phyloP scores from a whole-genome alignment of 345 rosid species.

The Psidium friedrichsthalianum region DNA sequence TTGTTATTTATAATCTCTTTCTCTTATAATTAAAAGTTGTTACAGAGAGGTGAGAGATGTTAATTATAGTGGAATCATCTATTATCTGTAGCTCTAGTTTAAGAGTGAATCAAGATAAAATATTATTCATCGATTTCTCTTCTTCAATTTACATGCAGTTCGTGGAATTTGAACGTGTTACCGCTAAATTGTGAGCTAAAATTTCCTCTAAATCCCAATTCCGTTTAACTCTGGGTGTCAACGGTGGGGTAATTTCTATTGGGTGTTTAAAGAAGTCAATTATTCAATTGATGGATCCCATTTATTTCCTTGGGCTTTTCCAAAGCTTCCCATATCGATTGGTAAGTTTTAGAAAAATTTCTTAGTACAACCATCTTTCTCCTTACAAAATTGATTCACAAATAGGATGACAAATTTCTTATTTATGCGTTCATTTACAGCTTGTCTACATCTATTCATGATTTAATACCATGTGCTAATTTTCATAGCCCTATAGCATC shows the following conservation, averaged over 20 bases:
- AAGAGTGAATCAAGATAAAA: no score
- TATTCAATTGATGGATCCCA: background rate
- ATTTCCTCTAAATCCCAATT: background rate
- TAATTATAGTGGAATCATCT: no score
- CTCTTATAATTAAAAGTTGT: no score
- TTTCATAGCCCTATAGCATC: no score
- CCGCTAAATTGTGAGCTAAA: background rate
- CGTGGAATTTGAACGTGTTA: no score
- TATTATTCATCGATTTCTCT: no score
- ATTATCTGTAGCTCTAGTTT: no score
- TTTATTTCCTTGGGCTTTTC: background rate
- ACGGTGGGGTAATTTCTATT: background rate
- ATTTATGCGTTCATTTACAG: background rate
- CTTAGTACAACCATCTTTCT: background rate
- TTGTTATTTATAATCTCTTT: no score
- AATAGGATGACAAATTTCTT: background rate
- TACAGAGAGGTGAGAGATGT: no score
- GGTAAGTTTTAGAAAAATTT: background rate
- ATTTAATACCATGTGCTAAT: background rate
- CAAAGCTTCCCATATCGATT: background rate
- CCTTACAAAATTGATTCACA: background rate
- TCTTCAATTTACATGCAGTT: no score
- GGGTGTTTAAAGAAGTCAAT: background rate
- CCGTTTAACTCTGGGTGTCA: background rate
- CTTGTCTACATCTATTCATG: background rate